Base-by-base conservation (phyloP, 1,284 basidiomycete species). In the Ustilago loliicola region DNA sequence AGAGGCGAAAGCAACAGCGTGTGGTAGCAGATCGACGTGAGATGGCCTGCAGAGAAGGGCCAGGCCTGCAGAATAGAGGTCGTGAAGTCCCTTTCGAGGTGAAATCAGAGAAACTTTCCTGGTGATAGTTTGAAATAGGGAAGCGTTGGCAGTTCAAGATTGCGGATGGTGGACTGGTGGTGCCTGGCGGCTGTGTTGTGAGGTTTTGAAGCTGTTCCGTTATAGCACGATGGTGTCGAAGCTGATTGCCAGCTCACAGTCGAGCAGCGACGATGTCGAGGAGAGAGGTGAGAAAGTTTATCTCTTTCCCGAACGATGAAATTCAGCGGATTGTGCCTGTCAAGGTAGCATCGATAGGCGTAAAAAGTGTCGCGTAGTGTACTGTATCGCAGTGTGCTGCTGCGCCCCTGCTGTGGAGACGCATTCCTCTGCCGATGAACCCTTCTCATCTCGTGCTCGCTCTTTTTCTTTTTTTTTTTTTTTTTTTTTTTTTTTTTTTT, bases 211-310 rank as follows among this genome's bases (percentile, higher is more conserved):
- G 9, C 36, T 38, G 36, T 10, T 15, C 9, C 17, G 36, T 38
- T 10, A 15, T 15, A 50, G 21, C 15, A 7, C 48, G 54, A 25
- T 38, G 32, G 32, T 17, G 29, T 9, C n/a, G 21, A 48, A 15
- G 15, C 57, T 42, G 40, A 13, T 23, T 40, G 58, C 65, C 60
- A 48, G 55, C 60, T 68, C 60, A 38, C 10, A 45, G 23, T 23
- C 32, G 54, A 68, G 60, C 66, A 48, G 36, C 66, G 55, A 53
- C 50, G 55, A 59, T 68, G 60, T 40, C 52, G 66, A 38, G 25
- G 58, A 50, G 23, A 1, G 30, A 52, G 52, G 21, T 2, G 32
- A 34, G 52, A 8, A 25, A 52, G 19, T 11, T n/a, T 19, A 27
- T 48, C 9, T 23, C 21, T 23, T 10, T 27, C 11, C 21, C 45